Base-by-base conservation (phyloP, 352 stramenopile genomes). In the Phytophthora ohioensis region DNA sequence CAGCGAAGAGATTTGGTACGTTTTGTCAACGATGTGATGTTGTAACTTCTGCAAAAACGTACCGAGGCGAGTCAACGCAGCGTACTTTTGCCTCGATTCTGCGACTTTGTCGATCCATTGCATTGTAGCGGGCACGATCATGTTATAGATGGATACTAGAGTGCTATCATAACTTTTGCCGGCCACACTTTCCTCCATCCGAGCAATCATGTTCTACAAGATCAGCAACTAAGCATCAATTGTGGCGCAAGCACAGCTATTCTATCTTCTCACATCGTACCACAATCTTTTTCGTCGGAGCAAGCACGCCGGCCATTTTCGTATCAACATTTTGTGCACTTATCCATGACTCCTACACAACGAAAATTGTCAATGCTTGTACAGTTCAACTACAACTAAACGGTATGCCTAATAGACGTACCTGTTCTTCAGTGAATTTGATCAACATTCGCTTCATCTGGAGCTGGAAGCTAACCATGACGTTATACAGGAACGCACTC, bases 371-470 rank as follows among this genome's bases (percentile, higher is more conserved):
- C 31, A 38, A 41, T 4, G 10, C 1, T 5, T 27, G 21, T 27
- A 27, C 21, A 27, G 21, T 27, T 27, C 21, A 27, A 27, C 21
- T 27, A 27, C 21, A 27, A 27, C 21, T 38, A 27, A 48, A 39
- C 13, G 17, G 30, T 7, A 42, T 38, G 13, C 15, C 13, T 42
- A 32, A 13, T 42, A 17, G 21, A 27, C 43, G 3, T 38, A 87
- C 82, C 73, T 88, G 82, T 4, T 92, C 87, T 53, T 94, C 85
- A 0, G 82, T 90, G 56, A 93, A 94, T 57, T 91, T 92, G 67
- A 91, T 88, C n/a, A 92, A 51, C 30, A 91, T 61, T 2, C 87
- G 80, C 64, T 94, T 94, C 76, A 93, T 82, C 56, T 92, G 83
- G 4, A 94, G 83, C 73, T 92, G 83, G 39, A 94, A 93, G 59